These are phyloP conservation scores for Cylindrotheca closterium DNA, from an alignment of 108 stramenopile genomes.

Conservation along the genomic window DNA sequence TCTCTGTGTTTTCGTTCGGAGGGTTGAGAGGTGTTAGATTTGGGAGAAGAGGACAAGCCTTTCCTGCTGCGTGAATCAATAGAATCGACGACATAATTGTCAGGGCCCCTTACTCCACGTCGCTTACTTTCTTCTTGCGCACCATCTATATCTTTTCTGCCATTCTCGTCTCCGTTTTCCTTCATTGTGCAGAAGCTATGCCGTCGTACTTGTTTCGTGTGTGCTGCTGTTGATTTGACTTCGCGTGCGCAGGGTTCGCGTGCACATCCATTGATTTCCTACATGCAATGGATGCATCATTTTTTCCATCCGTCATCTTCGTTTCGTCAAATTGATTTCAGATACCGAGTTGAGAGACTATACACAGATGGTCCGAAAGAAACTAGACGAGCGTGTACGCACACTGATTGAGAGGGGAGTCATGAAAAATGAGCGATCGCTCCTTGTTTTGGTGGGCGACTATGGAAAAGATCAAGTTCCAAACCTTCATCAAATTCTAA, in stretches of 20 bases:
- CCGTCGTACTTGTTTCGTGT: too few relatives aligned
- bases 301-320: background rate
- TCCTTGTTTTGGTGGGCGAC: constrained; percentile 97
- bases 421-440: constrained; percentile 75
- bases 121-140: too few relatives aligned
- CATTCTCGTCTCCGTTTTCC: too few relatives aligned
- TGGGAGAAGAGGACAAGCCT: too few relatives aligned
- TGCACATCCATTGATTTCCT: too few relatives aligned
- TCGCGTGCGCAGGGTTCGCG: too few relatives aligned
- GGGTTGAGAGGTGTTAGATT: background rate
- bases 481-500: constrained; percentile 93
- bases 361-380: constrained; percentile 93
- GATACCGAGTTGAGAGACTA: too few relatives aligned
- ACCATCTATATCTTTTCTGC: too few relatives aligned
- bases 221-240: too few relatives aligned
- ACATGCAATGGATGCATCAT: too few relatives aligned
- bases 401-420: constrained; percentile 91
- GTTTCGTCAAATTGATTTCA: background rate
- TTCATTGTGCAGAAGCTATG: too few relatives aligned
- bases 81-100: background rate
- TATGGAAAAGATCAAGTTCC: constrained; percentile 98
- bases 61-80: background rate
- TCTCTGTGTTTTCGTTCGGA: background rate
- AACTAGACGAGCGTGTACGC: constrained; percentile 94
- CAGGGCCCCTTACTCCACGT: too few relatives aligned